Evolutionary conservation across 228 moss, liverwort and hornwort species (phyloP), one percentile per base, ranked within the genome.

Genomic region (Sphagnum fallax): DNA sequence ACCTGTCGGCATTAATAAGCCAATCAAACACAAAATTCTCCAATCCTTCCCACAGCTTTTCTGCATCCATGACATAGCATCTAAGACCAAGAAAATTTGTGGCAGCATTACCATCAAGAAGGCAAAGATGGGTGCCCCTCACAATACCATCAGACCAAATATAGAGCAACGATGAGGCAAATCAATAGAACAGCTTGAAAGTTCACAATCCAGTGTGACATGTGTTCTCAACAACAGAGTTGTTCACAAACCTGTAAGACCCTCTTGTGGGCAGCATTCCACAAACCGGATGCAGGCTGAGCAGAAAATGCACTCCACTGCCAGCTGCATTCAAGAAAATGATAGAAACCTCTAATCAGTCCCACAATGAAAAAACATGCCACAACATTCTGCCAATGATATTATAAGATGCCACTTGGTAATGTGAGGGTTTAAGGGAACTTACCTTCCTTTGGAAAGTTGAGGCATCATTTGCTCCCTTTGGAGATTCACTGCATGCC

Each of bases 1-100:
- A 98, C 98, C 87, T 98, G 87, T 98, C 98, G 50, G 93, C 98
- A 75, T 90, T 92, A 72, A 98, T 92, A 49, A 98, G 87, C 98
- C 98, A 98, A 74, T 98, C 98, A 74, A 98, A 98, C 11, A 89
- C 92, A 77, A 94, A 89, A 75, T 79, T 88, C 81, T 98, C 98
- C 51, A 98, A 81, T 50, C 92, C 92, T 70, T 77, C 79, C 98
- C 98, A 98, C 49, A 91, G 82, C 60, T 76, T 73, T 73, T 92
- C 98, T 98, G 94, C 87, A 85, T 52, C 67, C 57, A 57, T 50
- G 70, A 73, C 61, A 60, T 58, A 51, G 53, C 47, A 63, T 69
- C 47, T 75, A 18, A 76, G 65, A 75, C 66, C 58, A 66, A 47
- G 8, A 63, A 63, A 48, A 18, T 32, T 32, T 32, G 32, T 32